Evolutionary conservation across 2,329 filamentous ascomycete genomes (phyloP).

Genomic region (Fusarium subtropicale): DNA sequence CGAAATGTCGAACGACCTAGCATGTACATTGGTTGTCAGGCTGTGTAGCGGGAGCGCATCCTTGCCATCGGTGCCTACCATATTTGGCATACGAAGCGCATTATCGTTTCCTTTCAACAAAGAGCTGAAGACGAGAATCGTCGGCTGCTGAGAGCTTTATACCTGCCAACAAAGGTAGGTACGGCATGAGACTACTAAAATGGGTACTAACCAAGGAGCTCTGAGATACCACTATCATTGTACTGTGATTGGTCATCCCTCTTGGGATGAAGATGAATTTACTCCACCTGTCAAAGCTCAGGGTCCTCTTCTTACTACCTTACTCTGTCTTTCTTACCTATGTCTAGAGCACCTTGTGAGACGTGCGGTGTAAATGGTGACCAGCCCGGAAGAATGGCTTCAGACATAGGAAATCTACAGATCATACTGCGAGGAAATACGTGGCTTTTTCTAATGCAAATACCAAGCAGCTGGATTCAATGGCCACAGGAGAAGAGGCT

Average conservation of each 20-base stretch:
- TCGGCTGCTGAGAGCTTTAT: neutral
- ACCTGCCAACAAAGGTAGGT: neutral
- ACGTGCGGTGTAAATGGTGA: neutral
- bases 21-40: neutral
- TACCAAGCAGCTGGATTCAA: neutral
- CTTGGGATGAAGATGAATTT: neutral
- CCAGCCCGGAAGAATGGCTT: neutral
- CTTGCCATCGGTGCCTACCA: neutral
- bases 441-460: neutral
- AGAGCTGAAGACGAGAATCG: neutral
- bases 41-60: neutral
- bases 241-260: constrained; percentile 17
- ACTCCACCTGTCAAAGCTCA: neutral
- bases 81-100: constrained; percentile 10
- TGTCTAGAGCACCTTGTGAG: neutral
- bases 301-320: neutral
- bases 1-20: constrained; percentile 7
- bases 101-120: constrained; percentile 1
- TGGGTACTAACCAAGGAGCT: neutral
- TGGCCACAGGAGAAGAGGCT: neutral
- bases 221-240: neutral
- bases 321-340: neutral
- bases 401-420: too few relatives aligned
- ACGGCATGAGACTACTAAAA: neutral
- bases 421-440: neutral